Percentiles rank a stretch among this genome's conserved stretches.
These are phyloP conservation scores for Panellus pusillus DNA, from an alignment of 768 basidiomycete species.

Conservation along the genomic window DNA sequence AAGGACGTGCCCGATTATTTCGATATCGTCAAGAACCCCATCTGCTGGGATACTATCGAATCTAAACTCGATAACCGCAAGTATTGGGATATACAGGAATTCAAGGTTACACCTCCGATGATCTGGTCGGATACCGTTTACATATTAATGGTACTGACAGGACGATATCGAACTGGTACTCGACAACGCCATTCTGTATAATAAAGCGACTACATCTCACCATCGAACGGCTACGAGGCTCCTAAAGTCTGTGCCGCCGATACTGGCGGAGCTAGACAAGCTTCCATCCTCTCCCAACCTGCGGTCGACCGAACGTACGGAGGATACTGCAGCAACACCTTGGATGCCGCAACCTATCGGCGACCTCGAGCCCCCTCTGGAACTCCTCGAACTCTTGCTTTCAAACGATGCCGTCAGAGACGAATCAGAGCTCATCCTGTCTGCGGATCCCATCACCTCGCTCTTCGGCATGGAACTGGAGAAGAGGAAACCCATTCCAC, in stretches of 20 bases:
- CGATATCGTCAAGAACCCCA: constrained; percentile 80
- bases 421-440: constrained; percentile 54
- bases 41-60: constrained; percentile 86
- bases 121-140: background rate
- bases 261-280: constrained; percentile 43
- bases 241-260: constrained; percentile 38
- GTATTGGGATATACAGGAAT: constrained; percentile 75
- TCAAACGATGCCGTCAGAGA: constrained; percentile 54
- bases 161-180: constrained; percentile 82
- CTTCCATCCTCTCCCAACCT: constrained; percentile 22
- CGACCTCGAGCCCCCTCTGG: constrained; percentile 72
- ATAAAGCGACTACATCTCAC: constrained; percentile 68
- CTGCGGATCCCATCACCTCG: constrained; percentile 59
- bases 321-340: background rate
- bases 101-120: constrained; percentile 46
- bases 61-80: constrained; percentile 77
- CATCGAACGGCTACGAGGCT: constrained; percentile 72
- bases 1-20: constrained; percentile 88
- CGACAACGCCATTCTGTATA: constrained; percentile 85
- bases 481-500: constrained; percentile 52
- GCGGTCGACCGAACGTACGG: background rate
- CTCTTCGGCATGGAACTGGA: constrained; percentile 71
- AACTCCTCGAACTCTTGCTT: constrained; percentile 54
- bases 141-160: constrained; percentile 35
- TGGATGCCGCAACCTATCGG: constrained; percentile 43